These are phyloP conservation scores for Albophoma yamanashiensis DNA, from an alignment of 2,329 filamentous ascomycete species.

Conservation along the genomic window DNA sequence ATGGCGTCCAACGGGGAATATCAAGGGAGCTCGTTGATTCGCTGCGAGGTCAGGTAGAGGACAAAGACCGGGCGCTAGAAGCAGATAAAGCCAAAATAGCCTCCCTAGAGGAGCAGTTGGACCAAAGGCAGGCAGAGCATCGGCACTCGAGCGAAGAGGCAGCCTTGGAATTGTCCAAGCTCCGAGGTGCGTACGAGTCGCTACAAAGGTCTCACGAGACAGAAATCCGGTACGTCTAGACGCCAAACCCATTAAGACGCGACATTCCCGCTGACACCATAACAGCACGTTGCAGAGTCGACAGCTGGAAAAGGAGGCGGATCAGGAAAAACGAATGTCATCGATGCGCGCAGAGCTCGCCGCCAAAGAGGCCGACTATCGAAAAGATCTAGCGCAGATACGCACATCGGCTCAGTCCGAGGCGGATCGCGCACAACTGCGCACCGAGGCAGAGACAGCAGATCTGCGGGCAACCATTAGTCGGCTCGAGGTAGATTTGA, in stretches of 20 bases:
- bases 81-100: slow-evolving; percentile 33
- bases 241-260: neutral
- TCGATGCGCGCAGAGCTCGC: slow-evolving; percentile 7
- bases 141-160: slow-evolving; percentile 51
- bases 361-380: slow-evolving; percentile 15
- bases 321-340: slow-evolving; percentile 12
- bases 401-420: slow-evolving; percentile 39
- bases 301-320: slow-evolving; percentile 12
- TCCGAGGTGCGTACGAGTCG: slow-evolving; percentile 18
- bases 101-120: slow-evolving; percentile 42
- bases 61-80: slow-evolving; percentile 48
- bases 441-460: slow-evolving; percentile 50
- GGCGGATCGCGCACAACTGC: slow-evolving; percentile 33
- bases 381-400: slow-evolving; percentile 30
- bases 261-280: neutral
- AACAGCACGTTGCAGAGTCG: slow-evolving; percentile 21
- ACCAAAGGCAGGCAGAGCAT: slow-evolving; percentile 66
- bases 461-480: slow-evolving; percentile 51
- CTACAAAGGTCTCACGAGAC: slow-evolving; percentile 16
- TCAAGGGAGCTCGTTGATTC: slow-evolving; percentile 90
- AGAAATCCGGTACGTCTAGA: slow-evolving; percentile 40
- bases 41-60: slow-evolving; percentile 64
- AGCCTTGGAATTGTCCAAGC: slow-evolving; percentile 10
- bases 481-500: slow-evolving; percentile 49
- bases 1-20: slow-evolving; percentile 77